Evolutionary conservation across 2,329 filamentous ascomycete genomes (phyloP).

Genomic region (Podosphaera aphanis): DNA sequence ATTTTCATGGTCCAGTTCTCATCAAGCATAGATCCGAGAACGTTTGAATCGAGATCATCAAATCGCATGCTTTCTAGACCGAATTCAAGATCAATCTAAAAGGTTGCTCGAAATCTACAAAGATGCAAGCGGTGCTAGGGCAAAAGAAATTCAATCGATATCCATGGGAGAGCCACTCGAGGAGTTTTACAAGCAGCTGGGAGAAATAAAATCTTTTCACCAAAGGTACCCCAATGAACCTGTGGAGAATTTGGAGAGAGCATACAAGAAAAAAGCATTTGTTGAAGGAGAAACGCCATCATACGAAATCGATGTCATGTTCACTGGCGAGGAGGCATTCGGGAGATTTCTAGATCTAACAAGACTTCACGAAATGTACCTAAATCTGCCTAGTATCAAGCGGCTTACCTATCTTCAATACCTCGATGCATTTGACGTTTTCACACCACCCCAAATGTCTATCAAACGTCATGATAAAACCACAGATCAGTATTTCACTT

Average conservation of each 20-base stretch:
- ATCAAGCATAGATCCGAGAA: constrained; percentile 47
- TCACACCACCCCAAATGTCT: constrained; percentile 47
- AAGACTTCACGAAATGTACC: constrained; percentile 60
- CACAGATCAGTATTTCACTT: constrained; percentile 80
- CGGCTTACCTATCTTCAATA: constrained; percentile 80
- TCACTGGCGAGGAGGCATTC: constrained; percentile 85
- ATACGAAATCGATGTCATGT: constrained; percentile 66
- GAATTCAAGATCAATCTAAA: constrained; percentile 68
- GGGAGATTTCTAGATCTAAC: constrained; percentile 84
- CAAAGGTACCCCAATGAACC: constrained; percentile 80
- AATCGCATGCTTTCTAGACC: constrained; percentile 61
- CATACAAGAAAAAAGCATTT: constrained; percentile 51
- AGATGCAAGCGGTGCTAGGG: constrained; percentile 47
- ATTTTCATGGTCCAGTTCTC: constrained; percentile 2
- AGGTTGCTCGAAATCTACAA: constrained; percentile 66
- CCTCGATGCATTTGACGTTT: constrained; percentile 73
- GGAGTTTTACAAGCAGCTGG: constrained; percentile 70
- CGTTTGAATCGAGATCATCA: constrained; percentile 80
- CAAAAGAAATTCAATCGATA: constrained; percentile 63
- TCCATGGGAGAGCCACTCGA: constrained; percentile 70
- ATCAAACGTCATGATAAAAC: constrained; percentile 66
- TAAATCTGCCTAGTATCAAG: constrained; percentile 74
- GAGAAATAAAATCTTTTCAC: constrained; percentile 68
- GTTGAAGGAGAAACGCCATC: constrained; percentile 39
- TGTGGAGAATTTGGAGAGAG: constrained; percentile 80